Conservation (phyloP, 2,329 filamentous ascomycete species). For the Nothomitra cinnamomea region DNA sequence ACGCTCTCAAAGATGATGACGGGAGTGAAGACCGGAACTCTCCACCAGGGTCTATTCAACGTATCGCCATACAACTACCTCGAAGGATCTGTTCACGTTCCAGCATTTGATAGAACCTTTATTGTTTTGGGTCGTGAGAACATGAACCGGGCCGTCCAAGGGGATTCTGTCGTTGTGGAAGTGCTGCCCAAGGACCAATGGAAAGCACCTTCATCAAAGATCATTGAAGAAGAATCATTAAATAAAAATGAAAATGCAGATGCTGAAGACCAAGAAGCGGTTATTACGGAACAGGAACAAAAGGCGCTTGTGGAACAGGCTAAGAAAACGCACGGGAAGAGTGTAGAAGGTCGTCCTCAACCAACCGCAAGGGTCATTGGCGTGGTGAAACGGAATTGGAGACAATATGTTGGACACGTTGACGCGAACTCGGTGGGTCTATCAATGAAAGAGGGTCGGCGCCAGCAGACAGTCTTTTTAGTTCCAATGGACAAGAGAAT, state of each 20-base stretch:
- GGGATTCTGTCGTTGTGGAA: conserved; percentile 85
- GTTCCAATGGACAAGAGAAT: conserved; percentile 97
- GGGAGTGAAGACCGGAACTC: conserved; percentile 67
- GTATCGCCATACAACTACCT: conserved; percentile 97
- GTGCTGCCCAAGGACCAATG: conserved; percentile 87
- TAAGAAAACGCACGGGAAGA: conserved; percentile 63
- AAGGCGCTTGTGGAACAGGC: conserved; percentile 83
- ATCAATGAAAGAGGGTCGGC: conserved; percentile 56
- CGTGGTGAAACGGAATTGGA: conserved; percentile 88
- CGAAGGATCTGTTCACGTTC: conserved; percentile 78
- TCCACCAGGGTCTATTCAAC: conserved; percentile 92
- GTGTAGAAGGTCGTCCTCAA: conserved; percentile 59
- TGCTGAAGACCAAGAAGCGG: conserved; percentile 52
- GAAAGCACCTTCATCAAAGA: conserved; percentile 90
- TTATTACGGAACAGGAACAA: conserved; percentile 80
- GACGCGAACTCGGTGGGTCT: conserved; percentile 71
- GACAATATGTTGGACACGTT: conserved; percentile 92
- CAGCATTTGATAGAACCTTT: conserved; percentile 76
- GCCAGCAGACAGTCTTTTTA: conserved; percentile 84
- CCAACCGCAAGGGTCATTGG: conserved; percentile 88
- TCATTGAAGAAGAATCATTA: conserved; percentile 82
- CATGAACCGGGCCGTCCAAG: conserved; percentile 85
- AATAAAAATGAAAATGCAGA: conserved; percentile 92
- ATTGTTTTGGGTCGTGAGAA: conserved; percentile 84
- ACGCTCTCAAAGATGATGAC: conserved; percentile 88